Conservation (phyloP, 1,284 basidiomycete genomes). For the Ustilago tritici region DNA sequence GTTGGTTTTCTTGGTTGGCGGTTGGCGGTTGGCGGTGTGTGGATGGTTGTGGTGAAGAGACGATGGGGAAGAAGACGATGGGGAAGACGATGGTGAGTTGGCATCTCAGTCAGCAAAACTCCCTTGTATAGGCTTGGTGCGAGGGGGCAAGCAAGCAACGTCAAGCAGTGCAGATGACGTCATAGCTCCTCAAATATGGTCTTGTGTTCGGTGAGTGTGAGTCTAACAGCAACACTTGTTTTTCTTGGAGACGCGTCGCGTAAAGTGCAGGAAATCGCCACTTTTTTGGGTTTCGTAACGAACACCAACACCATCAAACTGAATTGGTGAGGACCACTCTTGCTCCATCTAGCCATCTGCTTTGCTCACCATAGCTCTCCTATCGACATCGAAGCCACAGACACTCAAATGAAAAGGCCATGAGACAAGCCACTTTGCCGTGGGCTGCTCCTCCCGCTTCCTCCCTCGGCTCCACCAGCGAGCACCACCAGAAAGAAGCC, state of each 20-base stretch:
- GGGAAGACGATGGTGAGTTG: neutral
- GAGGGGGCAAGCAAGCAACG: neutral
- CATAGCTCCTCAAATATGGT: neutral
- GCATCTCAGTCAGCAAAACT: too few relatives aligned
- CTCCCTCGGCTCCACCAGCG: neutral
- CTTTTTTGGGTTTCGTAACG: neutral
- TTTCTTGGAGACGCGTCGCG: slow-evolving; percentile 24
- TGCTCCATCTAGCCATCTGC: neutral
- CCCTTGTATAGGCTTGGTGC: too few relatives aligned
- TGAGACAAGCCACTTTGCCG: slow-evolving; percentile 43
- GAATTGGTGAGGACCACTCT: too few relatives aligned
- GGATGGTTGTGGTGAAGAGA: neutral
- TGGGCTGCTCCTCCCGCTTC: slow-evolving; percentile 27
- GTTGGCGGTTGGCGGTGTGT: neutral
- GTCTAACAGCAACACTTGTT: slow-evolving; percentile 16
- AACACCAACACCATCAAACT: neutral
- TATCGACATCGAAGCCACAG: neutral
- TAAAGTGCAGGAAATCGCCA: slow-evolving; percentile 10
- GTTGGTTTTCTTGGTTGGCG: neutral
- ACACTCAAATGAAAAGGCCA: slow-evolving; percentile 22
- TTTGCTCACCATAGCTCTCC: neutral
- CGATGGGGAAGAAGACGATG: neutral
- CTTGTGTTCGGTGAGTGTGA: neutral
- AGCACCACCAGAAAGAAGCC: neutral
- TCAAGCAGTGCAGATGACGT: slow-evolving; percentile 19